Percentiles rank a stretch among this genome's conserved stretches.
phyloP scores from a whole-genome alignment of 192 early-diverging fungal genomes.

The Entophlyctis luteolus region DNA sequence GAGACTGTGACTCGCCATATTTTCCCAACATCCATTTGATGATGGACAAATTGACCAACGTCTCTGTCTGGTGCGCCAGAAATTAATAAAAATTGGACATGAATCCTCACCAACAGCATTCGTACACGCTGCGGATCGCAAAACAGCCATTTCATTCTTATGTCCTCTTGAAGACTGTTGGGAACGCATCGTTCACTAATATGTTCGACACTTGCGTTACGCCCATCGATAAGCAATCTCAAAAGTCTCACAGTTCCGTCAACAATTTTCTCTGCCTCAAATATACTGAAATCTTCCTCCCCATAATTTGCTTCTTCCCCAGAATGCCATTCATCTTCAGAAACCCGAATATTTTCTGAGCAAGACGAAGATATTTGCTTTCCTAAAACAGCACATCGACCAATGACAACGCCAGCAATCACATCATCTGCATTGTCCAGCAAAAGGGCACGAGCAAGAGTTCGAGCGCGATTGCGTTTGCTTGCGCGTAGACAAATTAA shows the following conservation, averaged over 20 bases:
- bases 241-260: not conserved
- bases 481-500: not conserved
- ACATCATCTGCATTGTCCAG: not conserved
- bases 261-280: not conserved
- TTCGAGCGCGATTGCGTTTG: not conserved
- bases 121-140: too few species aligned
- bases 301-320: constrained; percentile 10
- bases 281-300: constrained; percentile 1
- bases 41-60: not conserved
- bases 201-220: too few species aligned
- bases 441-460: not conserved
- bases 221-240: too few species aligned
- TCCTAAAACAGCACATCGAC: constrained; percentile 4
- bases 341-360: too few species aligned
- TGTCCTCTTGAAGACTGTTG: too few species aligned
- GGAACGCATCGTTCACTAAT: too few species aligned
- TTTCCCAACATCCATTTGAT: not conserved
- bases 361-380: not conserved
- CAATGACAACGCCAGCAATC: not conserved
- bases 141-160: too few species aligned
- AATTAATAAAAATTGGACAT: too few species aligned
- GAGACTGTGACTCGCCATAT: not conserved
- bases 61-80: not conserved
- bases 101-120: too few species aligned
- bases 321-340: not conserved